These are phyloP conservation scores for Verbena officinalis DNA, from an alignment of 257 asterid species.

Conservation along the genomic window DNA sequence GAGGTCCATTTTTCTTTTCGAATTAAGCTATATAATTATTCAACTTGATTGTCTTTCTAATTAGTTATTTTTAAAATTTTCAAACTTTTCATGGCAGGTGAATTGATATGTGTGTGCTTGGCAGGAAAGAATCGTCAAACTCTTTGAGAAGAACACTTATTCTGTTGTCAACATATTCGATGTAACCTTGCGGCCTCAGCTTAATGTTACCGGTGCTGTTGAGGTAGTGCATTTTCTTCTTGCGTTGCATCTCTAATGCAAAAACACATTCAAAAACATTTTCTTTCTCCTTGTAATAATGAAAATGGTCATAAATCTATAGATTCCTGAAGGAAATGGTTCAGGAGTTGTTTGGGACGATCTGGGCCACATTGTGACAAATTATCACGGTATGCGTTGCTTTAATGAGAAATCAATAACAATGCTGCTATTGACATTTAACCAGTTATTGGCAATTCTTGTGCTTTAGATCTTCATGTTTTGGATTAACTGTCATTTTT, in stretches of 20 bases:
- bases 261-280: not conserved
- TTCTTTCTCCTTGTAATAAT: not conserved
- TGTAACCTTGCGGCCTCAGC: conserved; percentile 88
- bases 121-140: conserved; percentile 90
- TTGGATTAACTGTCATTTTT: conserved; percentile 28
- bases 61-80: conserved; percentile 30
- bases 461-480: not conserved
- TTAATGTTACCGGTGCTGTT: conserved; percentile 77
- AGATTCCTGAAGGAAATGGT: conserved; percentile 99
- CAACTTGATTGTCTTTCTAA: conserved; percentile 15
- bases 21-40: not conserved
- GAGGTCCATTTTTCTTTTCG: conserved; percentile 60
- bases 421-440: not conserved
- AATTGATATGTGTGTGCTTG: conserved; percentile 54
- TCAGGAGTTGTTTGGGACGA: conserved; percentile 97
- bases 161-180: conserved; percentile 98
- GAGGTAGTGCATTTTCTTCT: conserved; percentile 57
- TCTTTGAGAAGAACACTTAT: conserved; percentile 88
- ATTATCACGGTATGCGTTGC: conserved; percentile 88
- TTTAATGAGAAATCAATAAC: not conserved
- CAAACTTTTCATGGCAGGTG: conserved; percentile 43
- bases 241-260: not conserved
- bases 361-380: conserved; percentile 91
- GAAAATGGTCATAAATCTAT: conserved; percentile 27
- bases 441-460: not conserved